phyloP scores from a whole-genome alignment of 169 alveolate genomes.

The Cryptosporidium tyzzeri region DNA sequence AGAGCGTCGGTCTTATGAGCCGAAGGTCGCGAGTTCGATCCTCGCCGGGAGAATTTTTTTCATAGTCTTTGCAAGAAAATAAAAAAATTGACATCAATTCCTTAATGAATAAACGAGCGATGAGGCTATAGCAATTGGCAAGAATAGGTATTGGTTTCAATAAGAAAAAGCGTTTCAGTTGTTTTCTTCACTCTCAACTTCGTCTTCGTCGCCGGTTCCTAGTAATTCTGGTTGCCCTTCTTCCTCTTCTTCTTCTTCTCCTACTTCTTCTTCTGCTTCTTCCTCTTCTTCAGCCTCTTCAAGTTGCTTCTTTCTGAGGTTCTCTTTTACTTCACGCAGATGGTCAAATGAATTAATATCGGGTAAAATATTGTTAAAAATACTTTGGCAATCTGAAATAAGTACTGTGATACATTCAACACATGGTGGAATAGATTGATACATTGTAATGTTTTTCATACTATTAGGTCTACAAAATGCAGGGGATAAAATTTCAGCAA shows the following conservation, averaged over 20 bases:
- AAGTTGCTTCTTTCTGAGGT: background rate
- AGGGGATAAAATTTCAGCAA: constrained; percentile 66
- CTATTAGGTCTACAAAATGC: constrained; percentile 56
- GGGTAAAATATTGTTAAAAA: constrained; percentile 29
- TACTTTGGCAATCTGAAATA: constrained; percentile 38
- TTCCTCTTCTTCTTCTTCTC: background rate
- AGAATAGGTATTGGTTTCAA: background rate
- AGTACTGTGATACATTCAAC: constrained; percentile 61
- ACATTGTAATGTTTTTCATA: constrained; percentile 35
- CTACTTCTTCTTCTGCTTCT: background rate
- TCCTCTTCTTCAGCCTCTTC: background rate
- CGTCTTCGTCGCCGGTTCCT: background rate
- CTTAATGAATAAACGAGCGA: too few species aligned
- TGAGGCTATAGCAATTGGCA: background rate
- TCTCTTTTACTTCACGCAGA: background rate
- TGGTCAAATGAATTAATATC: constrained; percentile 4
- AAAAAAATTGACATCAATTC: too few species aligned
- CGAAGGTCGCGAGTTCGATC: constrained; percentile 87
- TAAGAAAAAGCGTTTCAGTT: background rate
- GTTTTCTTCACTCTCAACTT: constrained; percentile 5
- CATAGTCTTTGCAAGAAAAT: background rate
- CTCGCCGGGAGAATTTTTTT: constrained; percentile 83
- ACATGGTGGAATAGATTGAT: constrained; percentile 63
- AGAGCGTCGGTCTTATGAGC: constrained; percentile 87
- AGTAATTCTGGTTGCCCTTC: background rate